phyloP scores from a whole-genome alignment of 106 monocot species.

The Acorus gramineus region DNA sequence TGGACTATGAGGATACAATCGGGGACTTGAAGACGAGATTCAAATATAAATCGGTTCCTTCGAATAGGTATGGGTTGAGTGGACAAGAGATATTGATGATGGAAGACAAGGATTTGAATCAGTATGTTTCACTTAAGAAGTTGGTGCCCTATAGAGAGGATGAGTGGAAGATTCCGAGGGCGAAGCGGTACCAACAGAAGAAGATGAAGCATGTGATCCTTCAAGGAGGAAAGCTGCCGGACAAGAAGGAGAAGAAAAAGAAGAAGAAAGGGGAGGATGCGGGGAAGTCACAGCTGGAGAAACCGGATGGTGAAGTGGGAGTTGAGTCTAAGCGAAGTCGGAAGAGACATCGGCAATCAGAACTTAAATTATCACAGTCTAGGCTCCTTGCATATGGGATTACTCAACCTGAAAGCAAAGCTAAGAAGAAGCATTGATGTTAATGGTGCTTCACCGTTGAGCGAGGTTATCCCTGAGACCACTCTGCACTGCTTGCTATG shows the following conservation, averaged over 20 bases:
- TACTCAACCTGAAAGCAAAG: conserved; percentile 17
- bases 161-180: conserved; percentile 72
- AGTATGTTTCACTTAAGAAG: conserved; percentile 90
- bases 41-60: conserved; percentile 62
- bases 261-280: neutral
- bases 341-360: conserved; percentile 35
- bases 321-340: conserved; percentile 28
- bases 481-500: too few species aligned
- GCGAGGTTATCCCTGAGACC: neutral
- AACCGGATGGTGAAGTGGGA: conserved; percentile 19
- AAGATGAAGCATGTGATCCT: conserved; percentile 50
- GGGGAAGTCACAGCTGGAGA: conserved; percentile 11
- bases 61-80: conserved; percentile 55
- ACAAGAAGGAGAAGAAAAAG: conserved; percentile 22
- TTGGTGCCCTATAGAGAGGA: conserved; percentile 73
- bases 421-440: conserved; percentile 29
- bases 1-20: conserved; percentile 95
- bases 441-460: neutral
- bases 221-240: conserved; percentile 21
- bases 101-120: conserved; percentile 82
- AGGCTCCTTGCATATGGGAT: conserved; percentile 59
- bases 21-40: conserved; percentile 93
- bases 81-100: conserved; percentile 60
- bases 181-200: conserved; percentile 50
- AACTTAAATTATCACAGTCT: conserved; percentile 36